Evolutionary conservation across 2,329 filamentous ascomycete genomes (phyloP), one percentile per base, ranked within the genome.

Genomic region (Tolypocladium album): DNA sequence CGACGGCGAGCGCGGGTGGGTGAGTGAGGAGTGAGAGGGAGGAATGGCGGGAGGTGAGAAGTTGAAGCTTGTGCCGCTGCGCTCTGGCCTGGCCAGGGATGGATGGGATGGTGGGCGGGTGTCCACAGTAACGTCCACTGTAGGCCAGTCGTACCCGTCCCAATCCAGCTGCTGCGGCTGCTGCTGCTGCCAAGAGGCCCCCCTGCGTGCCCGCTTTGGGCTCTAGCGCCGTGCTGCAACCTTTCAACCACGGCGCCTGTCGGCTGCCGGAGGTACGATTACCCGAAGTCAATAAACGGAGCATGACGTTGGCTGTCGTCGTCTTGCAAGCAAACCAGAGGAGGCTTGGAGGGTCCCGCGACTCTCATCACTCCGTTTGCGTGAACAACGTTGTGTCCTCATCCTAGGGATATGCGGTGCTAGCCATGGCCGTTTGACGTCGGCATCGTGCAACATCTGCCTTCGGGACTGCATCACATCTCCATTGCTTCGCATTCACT

Each of bases 1-100:
- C 61, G 58, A 60, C n/a, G 42, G 31, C 22, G 31, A 36, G 38
- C 27, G 56, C 56, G 24, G 42, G 56, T 47, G 42, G 39, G 56
- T 58, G 56, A 58, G 56, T 60, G 62, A 62, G 55, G 56, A 58
- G 56, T 60, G 62, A 62, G 55, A 57, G 50, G 56, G 60, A 58
- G 36, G 61, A 62, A 63, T 63, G 61, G 61, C 62, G 64, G 66
- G 60, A 38, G 58, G 64, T 65, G 64, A 61, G 63, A 58, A 58
- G 68, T 70, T 64, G 66, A 67, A 63, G 67, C 63, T 68, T 65
- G 63, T 61, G 43, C 53, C 31, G 31, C 50, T n/a, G 43, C 22
- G 27, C 24, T 34, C 15, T 13, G 45, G 4, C 24, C 31, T 20
- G 27, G 20, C 34, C 31, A 36, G 31, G 50, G 50, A 31, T 31